Percentiles rank a stretch among this genome's conserved stretches.
Conservation (phyloP, 768 basidiomycete genomes). For the Cubamyces lactineus region DNA sequence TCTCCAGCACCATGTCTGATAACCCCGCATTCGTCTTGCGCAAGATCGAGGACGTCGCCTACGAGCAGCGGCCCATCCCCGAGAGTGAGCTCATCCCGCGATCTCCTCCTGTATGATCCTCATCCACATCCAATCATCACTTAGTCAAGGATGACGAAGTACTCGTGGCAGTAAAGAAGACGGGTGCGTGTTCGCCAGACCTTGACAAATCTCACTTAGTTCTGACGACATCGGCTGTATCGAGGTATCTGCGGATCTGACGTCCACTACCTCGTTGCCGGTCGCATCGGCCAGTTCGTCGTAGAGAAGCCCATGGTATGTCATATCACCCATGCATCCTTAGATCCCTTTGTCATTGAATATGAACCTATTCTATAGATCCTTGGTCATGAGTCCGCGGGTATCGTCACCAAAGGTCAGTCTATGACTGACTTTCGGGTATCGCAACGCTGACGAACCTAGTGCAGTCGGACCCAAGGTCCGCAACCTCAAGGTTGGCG, state of each 20-base stretch:
- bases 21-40: constrained; percentile 82
- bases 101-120: constrained; percentile 2
- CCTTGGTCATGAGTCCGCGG: constrained; percentile 93
- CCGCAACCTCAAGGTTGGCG: constrained; percentile 76
- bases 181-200: constrained; percentile 54
- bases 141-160: constrained; percentile 76
- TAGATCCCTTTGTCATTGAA: neutral
- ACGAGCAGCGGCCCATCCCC: constrained; percentile 77
- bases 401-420: constrained; percentile 69
- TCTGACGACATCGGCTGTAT: constrained; percentile 7
- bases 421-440: neutral
- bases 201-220: neutral
- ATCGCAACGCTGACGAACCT: neutral
- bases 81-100: constrained; percentile 45
- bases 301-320: constrained; percentile 80
- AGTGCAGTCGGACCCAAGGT: constrained; percentile 72
- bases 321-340: neutral
- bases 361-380: constrained; percentile 51
- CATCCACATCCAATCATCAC: constrained; percentile 9
- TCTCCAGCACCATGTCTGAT: constrained; percentile 54
- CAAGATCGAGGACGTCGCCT: constrained; percentile 66
- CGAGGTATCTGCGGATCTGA: constrained; percentile 92
- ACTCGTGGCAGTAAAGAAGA: constrained; percentile 89
- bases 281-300: constrained; percentile 78
- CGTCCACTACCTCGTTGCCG: constrained; percentile 81